Conservation (phyloP, 2,329 filamentous ascomycete species). For the Aspergillus persii region DNA sequence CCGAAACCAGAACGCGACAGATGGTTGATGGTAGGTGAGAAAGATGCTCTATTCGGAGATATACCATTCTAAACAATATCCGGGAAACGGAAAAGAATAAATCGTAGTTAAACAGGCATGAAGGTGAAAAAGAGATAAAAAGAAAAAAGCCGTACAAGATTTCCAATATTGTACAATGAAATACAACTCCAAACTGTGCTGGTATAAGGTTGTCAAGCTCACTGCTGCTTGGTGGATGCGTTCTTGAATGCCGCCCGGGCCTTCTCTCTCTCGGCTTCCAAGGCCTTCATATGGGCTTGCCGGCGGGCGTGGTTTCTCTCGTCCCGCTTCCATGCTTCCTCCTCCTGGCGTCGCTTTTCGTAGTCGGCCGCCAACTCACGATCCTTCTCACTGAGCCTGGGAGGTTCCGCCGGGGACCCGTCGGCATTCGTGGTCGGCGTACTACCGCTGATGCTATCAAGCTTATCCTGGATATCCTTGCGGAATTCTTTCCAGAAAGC, state of each 20-base stretch:
- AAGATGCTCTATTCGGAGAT: conserved; percentile 8
- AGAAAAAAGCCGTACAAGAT: conserved; percentile 3
- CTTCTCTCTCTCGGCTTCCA: conserved; percentile 26
- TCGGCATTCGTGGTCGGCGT: conserved; percentile 22
- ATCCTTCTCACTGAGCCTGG: conserved; percentile 32
- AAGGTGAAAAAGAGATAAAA: not conserved
- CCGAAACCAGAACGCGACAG: no score
- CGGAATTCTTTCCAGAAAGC: conserved; percentile 22
- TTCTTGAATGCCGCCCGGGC: conserved; percentile 16
- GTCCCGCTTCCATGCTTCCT: conserved; percentile 33
- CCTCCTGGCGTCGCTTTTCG: conserved; percentile 28
- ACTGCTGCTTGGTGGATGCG: conserved; percentile 9
- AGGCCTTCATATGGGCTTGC: conserved; percentile 23
- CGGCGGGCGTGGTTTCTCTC: conserved; percentile 36
- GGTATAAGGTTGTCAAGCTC: conserved; percentile 8
- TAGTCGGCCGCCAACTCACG: conserved; percentile 30
- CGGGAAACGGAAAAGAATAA: not conserved
- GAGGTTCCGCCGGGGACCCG: conserved; percentile 15
- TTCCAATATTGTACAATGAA: conserved; percentile 17
- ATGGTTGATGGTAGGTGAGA: not conserved
- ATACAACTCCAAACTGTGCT: conserved; percentile 5
- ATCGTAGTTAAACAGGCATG: not conserved
- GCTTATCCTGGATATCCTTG: conserved; percentile 21
- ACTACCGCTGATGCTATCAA: conserved; percentile 23
- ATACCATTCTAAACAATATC: conserved; percentile 4